phyloP scores from a whole-genome alignment of 2,329 filamentous ascomycete genomes.

The Domatiomyces catenatus region DNA sequence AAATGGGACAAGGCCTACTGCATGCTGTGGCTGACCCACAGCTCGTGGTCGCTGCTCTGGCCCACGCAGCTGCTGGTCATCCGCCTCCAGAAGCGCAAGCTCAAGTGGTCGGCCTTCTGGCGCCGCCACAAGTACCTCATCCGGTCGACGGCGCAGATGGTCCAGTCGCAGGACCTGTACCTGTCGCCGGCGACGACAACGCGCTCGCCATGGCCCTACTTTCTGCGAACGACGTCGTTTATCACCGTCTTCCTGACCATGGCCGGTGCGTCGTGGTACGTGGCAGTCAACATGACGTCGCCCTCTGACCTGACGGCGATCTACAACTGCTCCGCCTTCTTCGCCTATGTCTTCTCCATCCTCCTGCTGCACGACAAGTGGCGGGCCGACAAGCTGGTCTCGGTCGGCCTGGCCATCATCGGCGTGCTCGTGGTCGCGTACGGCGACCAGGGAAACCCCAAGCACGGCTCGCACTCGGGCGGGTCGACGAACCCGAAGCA shows the following conservation, averaged over 20 bases:
- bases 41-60: conserved; percentile 85
- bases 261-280: conserved; percentile 86
- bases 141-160: conserved; percentile 63
- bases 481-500: conserved; percentile 35
- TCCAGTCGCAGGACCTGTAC: conserved; percentile 61
- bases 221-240: conserved; percentile 62
- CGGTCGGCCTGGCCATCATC: conserved; percentile 70
- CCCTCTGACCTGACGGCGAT: conserved; percentile 91
- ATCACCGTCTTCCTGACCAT: conserved; percentile 77
- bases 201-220: conserved; percentile 49
- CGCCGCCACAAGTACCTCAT: conserved; percentile 50
- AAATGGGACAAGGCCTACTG: conserved; percentile 98
- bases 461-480: conserved; percentile 40
- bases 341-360: conserved; percentile 93
- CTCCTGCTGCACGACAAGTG: conserved; percentile 75
- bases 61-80: conserved; percentile 67
- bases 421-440: conserved; percentile 94
- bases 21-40: conserved; percentile 94
- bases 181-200: conserved; percentile 30
- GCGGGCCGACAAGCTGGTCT: conserved; percentile 67
- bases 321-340: conserved; percentile 98
- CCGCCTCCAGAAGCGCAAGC: conserved; percentile 59
- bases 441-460: conserved; percentile 50
- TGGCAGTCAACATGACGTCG: conserved; percentile 85
- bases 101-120: conserved; percentile 79